Conservation (phyloP, 2,329 filamentous ascomycete genomes). For the Gaeumannomyces sp. region DNA sequence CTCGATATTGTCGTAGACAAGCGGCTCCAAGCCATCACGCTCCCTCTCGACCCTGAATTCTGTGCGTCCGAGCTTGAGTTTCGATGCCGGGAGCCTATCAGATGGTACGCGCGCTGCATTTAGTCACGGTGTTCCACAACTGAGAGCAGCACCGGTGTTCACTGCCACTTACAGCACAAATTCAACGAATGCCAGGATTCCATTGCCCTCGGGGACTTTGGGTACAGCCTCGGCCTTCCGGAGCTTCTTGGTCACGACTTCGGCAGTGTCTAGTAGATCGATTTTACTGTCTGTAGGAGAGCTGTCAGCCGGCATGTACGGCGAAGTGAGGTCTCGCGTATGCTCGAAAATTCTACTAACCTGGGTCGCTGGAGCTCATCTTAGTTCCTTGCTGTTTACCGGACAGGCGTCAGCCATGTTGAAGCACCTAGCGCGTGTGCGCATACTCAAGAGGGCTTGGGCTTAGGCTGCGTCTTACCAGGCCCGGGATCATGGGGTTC, state of each 20-base stretch:
- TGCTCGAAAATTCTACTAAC: slow-evolving; percentile 27
- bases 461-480: slow-evolving; percentile 29
- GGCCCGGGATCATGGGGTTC: slow-evolving; percentile 77
- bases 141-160: background rate
- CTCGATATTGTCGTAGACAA: slow-evolving; percentile 72
- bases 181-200: slow-evolving; percentile 79
- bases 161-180: slow-evolving; percentile 53
- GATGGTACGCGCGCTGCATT: background rate
- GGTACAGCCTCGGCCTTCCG: slow-evolving; percentile 78
- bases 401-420: background rate
- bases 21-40: slow-evolving; percentile 60
- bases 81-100: slow-evolving; percentile 57
- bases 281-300: slow-evolving; percentile 70
- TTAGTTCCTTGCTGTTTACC: slow-evolving; percentile 58
- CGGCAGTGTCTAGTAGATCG: slow-evolving; percentile 77
- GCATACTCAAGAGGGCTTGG: background rate
- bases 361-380: slow-evolving; percentile 72
- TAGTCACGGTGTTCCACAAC: background rate
- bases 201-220: slow-evolving; percentile 74
- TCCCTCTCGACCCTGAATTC: slow-evolving; percentile 64
- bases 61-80: slow-evolving; percentile 48
- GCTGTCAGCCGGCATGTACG: slow-evolving; percentile 1
- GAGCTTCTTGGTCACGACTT: slow-evolving; percentile 73
- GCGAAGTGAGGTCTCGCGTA: background rate
- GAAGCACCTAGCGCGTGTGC: background rate